Evolutionary conservation across 306 rosid genomes (phyloP), one percentile per base, ranked within the genome.

Genomic region (Sindora glabra): DNA sequence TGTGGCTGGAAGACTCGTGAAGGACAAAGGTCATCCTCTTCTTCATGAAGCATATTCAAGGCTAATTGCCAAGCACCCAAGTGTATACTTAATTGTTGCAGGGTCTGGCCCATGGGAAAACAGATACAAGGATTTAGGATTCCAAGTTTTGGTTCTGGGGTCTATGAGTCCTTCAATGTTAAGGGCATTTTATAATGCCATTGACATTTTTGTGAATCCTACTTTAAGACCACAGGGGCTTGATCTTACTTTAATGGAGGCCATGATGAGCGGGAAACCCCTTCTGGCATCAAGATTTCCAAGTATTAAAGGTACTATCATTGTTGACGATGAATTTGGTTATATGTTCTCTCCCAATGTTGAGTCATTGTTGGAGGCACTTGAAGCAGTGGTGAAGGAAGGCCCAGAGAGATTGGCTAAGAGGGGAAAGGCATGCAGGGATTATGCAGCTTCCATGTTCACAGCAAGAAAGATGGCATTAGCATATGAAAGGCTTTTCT

Each of bases 21-120:
- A 84, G 48, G 96, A 92, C 73, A 92, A 92, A 74, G 96, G 96
- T 16, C 99, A 92, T 67, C 96, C 96, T 18, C 39, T 92, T 1
- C 89, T 92, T 10, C 77, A 79, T 44, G 98, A 92, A 82, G 95
- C 98, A 42, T 88, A 62, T 77, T 78, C 89, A 2, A 74, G 38
- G 56, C 66, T 92, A 19, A 72, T 81, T 42, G 30, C 64, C 2
- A 86, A 79, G 16, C 49, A 82, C 57, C 65, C 84, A 0, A 64
- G 82, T 26, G 85, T 83, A 8, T 92, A 85, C 40, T 65, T 92
- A 65, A 56, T 88, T 30, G 85, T 92, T 36, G 98, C 95, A 10
- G 98, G 98, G 1, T 84, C 98, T 2, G 98, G 96, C 34, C 98
- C 98, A 2, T 92, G 98, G 98, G 86, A 66, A 49, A 74, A 73